Evolutionary conservation across 495 filamentous ascomycete species (phyloP).

Genomic region (Penicillium psychrofluorescens): DNA sequence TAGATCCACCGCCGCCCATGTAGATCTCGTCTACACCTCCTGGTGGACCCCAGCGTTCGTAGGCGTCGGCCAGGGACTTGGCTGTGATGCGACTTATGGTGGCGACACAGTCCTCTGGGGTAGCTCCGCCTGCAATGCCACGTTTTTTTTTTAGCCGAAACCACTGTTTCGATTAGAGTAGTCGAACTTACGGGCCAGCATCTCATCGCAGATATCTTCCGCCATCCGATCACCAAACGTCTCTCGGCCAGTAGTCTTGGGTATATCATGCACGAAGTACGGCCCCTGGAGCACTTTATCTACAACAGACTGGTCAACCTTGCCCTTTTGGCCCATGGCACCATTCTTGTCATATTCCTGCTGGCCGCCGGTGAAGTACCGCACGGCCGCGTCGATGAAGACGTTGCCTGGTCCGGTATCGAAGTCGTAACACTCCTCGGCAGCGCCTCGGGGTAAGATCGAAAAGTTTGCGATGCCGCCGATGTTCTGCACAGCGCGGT

Average conservation of each 20-base stretch:
- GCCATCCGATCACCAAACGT: slow-evolving; percentile 43
- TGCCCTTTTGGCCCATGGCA: slow-evolving; percentile 28
- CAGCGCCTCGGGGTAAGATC: slow-evolving; percentile 26
- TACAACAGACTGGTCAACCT: slow-evolving; percentile 36
- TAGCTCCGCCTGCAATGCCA: slow-evolving; percentile 17
- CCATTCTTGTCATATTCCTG: slow-evolving; percentile 26
- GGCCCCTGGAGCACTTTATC: slow-evolving; percentile 30
- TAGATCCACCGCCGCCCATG: slow-evolving; percentile 20
- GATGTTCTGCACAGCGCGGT: slow-evolving; percentile 45
- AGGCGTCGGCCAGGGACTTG: slow-evolving; percentile 34
- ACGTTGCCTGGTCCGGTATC: slow-evolving; percentile 25
- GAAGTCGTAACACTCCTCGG: slow-evolving; percentile 32
- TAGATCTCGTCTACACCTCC: slow-evolving; percentile 16
- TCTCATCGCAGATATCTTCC: slow-evolving; percentile 31
- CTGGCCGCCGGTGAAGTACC: slow-evolving; percentile 5
- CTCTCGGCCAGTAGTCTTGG: slow-evolving; percentile 47
- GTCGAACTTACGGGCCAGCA: slow-evolving; percentile 8
- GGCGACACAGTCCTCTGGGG: slow-evolving; percentile 38
- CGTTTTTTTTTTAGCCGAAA: neutral
- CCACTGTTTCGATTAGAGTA: neutral
- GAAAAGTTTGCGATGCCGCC: slow-evolving; percentile 43
- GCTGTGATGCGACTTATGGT: slow-evolving; percentile 46
- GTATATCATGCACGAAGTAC: slow-evolving; percentile 35
- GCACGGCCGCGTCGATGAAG: slow-evolving; percentile 12
- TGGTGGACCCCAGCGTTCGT: slow-evolving; percentile 9